These are phyloP conservation scores for Aschersonia sp. DNA, from an alignment of 2,329 filamentous ascomycete genomes.

Conservation along the genomic window DNA sequence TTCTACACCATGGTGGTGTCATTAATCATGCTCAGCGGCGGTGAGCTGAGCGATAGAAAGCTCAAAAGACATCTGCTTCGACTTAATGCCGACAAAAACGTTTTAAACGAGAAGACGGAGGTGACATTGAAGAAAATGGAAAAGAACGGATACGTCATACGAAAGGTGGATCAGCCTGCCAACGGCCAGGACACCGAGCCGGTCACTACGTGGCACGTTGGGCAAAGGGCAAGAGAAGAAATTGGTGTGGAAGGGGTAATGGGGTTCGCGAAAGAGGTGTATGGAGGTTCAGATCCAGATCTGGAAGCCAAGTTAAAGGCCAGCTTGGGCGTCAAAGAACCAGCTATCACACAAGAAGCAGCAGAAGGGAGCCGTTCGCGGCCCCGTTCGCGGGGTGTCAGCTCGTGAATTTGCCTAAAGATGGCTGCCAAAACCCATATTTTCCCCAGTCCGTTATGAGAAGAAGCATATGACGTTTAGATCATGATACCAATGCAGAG, in stretches of 20 bases:
- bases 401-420: not conserved
- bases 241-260: conserved; percentile 65
- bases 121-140: conserved; percentile 59
- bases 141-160: conserved; percentile 72
- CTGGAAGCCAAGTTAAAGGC: conserved; percentile 44
- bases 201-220: conserved; percentile 67
- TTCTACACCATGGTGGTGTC: conserved; percentile 71
- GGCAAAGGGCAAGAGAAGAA: conserved; percentile 74
- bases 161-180: conserved; percentile 47
- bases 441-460: no score
- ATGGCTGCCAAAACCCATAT: no score
- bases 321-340: conserved; percentile 40
- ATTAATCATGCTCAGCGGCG: conserved; percentile 61
- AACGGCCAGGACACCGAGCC: conserved; percentile 52
- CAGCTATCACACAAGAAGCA: not conserved
- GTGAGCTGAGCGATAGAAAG: conserved; percentile 61
- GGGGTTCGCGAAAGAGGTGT: conserved; percentile 50
- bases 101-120: conserved; percentile 64
- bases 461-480: no score
- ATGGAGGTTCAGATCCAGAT: conserved; percentile 37
- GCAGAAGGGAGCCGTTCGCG: not conserved
- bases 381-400: no score
- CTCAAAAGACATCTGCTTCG: conserved; percentile 62
- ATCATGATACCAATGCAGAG: no score
- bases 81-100: conserved; percentile 61